Percentiles rank a stretch among this genome's conserved stretches.
Evolutionary conservation across 164 flowering plant species (phyloP).

Genomic region (Macadamia tetraphylla): DNA sequence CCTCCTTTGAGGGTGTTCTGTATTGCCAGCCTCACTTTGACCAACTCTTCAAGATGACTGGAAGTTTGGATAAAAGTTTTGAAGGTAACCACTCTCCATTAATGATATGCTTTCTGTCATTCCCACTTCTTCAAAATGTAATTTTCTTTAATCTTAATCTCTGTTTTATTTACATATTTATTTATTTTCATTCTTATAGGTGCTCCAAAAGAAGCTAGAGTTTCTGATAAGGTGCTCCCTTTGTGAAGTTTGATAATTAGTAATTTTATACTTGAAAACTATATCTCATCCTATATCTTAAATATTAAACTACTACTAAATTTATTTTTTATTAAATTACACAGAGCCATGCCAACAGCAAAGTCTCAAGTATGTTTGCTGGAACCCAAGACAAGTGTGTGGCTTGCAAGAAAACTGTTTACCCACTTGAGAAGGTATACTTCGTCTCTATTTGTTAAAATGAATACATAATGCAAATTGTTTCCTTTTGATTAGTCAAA

Average conservation of each 20-base stretch:
- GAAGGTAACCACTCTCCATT: conserved; percentile 44
- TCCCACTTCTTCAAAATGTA: not conserved
- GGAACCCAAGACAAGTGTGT: conserved; percentile 94
- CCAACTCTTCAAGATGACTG: conserved; percentile 88
- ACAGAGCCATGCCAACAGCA: conserved; percentile 53
- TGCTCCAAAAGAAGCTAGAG: conserved; percentile 54
- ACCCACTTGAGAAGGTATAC: conserved; percentile 69
- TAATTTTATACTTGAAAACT: not conserved
- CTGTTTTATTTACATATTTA: too few species aligned
- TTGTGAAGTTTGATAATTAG: not conserved
- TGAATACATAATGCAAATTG: too few species aligned
- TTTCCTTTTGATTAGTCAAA: too few species aligned
- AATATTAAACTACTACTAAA: too few species aligned
- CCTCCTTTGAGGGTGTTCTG: conserved; percentile 87
- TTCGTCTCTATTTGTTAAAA: too few species aligned
- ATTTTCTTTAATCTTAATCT: not conserved
- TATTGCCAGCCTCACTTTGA: conserved; percentile 97
- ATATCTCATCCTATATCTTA: not conserved
- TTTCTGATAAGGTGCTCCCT: conserved; percentile 50
- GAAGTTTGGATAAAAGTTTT: conserved; percentile 90
- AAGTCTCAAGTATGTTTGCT: conserved; percentile 68
- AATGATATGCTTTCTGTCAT: not conserved
- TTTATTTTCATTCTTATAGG: conserved; percentile 26
- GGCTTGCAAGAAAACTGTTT: conserved; percentile 89
- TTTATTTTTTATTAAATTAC: conserved; percentile 1